Percentiles rank a stretch among this genome's conserved stretches.
These are phyloP conservation scores for Turnera subulata DNA, from an alignment of 345 rosid species.

Conservation along the genomic window DNA sequence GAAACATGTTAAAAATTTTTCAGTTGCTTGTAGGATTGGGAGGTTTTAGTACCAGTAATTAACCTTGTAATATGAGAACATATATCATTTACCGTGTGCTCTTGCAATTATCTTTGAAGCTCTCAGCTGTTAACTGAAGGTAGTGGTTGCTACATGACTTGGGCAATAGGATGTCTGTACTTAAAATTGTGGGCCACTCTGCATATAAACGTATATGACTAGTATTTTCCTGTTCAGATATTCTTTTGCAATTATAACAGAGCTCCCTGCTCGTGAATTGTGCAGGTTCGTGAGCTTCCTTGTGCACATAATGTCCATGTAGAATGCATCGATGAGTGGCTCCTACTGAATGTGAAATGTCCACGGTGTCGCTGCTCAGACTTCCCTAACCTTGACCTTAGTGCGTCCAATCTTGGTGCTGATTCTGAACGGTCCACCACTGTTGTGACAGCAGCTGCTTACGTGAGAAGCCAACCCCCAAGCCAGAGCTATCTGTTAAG, in stretches of 20 bases:
- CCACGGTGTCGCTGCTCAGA: conserved; percentile 95
- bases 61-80: no score
- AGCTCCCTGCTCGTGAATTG: conserved; percentile 14
- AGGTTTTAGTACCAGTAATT: no score
- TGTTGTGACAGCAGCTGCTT: conserved; percentile 35
- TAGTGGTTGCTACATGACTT: no score
- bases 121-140: no score
- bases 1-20: no score
- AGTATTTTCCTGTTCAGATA: no score
- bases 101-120: no score
- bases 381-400: conserved; percentile 95
- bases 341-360: conserved; percentile 88
- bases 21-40: no score
- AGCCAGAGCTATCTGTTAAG: conserved; percentile 77
- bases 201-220: no score
- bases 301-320: conserved; percentile 99
- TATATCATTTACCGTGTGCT: no score
- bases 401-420: conserved; percentile 77
- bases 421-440: conserved; percentile 55
- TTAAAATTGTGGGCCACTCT: no score
- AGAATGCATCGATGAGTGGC: conserved; percentile 96
- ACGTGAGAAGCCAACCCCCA: conserved; percentile 57
- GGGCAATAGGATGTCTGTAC: no score
- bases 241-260: not conserved
- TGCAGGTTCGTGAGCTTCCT: conserved; percentile 97